phyloP scores from a whole-genome alignment of 2,329 filamentous ascomycete species.

The Microsporum canis region DNA sequence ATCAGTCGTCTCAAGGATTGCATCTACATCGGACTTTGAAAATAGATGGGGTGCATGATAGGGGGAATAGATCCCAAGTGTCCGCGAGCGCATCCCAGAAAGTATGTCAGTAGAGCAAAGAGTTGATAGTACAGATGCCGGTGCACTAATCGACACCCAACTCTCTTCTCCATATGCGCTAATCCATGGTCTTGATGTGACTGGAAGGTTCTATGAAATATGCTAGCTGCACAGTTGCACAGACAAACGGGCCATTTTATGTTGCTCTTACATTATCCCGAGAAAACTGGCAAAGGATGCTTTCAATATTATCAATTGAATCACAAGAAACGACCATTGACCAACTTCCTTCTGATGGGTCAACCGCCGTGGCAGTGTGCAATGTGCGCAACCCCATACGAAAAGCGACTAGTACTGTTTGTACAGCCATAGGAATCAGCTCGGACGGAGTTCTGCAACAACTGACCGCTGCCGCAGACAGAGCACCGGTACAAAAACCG shows the following conservation, averaged over 20 bases:
- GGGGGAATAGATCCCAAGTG: background rate
- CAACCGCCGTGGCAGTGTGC: background rate
- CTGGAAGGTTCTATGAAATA: background rate
- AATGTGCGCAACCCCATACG: conserved; percentile 18
- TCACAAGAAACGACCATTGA: background rate
- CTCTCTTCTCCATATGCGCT: background rate
- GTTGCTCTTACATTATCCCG: background rate
- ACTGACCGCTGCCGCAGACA: conserved; percentile 25
- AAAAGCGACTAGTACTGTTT: conserved; percentile 27
- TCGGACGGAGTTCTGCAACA: conserved; percentile 22
- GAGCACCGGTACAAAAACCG: conserved; percentile 27
- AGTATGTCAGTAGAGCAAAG: background rate
- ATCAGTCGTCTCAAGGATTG: background rate
- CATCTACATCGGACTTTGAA: background rate
- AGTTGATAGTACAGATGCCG: background rate
- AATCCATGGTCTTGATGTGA: background rate
- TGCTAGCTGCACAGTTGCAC: background rate
- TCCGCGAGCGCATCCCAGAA: background rate
- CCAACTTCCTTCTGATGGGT: background rate
- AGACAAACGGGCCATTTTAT: too few species aligned
- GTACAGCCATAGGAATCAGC: conserved; percentile 26
- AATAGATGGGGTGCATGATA: conserved; percentile 2
- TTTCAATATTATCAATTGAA: background rate
- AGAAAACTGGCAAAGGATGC: background rate
- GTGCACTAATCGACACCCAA: background rate